Evolutionary conservation across 2,329 filamentous ascomycete genomes (phyloP).

Genomic region (Fusarium nanum): DNA sequence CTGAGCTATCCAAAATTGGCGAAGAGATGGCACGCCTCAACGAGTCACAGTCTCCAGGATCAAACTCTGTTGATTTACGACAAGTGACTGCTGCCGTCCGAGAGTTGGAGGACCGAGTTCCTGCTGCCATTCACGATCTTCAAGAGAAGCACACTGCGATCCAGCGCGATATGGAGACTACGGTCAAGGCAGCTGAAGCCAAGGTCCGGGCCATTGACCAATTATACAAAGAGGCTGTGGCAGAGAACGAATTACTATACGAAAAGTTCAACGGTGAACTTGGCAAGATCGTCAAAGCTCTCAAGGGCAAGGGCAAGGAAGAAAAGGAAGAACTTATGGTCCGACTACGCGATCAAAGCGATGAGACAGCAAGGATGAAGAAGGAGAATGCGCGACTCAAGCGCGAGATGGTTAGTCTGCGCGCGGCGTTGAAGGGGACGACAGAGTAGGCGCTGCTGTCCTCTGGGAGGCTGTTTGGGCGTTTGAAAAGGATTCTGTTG

Average conservation of each 20-base stretch:
- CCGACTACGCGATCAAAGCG: conserved; percentile 77
- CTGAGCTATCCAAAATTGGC: conserved; percentile 82
- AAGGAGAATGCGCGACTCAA: conserved; percentile 88
- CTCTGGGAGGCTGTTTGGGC: conserved; percentile 38
- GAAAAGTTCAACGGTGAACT: conserved; percentile 93
- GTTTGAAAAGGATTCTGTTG: conserved; percentile 31
- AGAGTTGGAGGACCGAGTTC: conserved; percentile 75
- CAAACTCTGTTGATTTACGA: conserved; percentile 57
- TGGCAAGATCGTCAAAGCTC: conserved; percentile 80
- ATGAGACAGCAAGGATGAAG: conserved; percentile 81
- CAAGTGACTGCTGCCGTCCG: conserved; percentile 69
- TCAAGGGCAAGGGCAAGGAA: conserved; percentile 77
- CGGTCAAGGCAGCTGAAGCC: conserved; percentile 78
- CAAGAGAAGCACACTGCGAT: conserved; percentile 71
- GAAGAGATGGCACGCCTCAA: conserved; percentile 78
- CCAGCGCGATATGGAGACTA: conserved; percentile 76
- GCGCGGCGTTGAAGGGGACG: conserved; percentile 63
- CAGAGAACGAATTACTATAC: conserved; percentile 93
- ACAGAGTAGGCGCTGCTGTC: conserved; percentile 50
- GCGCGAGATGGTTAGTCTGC: conserved; percentile 80
- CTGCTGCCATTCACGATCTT: conserved; percentile 68
- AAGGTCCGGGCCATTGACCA: conserved; percentile 88
- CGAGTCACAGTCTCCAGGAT: conserved; percentile 48
- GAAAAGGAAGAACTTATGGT: conserved; percentile 82
- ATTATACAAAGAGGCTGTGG: conserved; percentile 85